phyloP scores from a whole-genome alignment of 78 protist genomes.

The Dictyostelium firmibasis region DNA sequence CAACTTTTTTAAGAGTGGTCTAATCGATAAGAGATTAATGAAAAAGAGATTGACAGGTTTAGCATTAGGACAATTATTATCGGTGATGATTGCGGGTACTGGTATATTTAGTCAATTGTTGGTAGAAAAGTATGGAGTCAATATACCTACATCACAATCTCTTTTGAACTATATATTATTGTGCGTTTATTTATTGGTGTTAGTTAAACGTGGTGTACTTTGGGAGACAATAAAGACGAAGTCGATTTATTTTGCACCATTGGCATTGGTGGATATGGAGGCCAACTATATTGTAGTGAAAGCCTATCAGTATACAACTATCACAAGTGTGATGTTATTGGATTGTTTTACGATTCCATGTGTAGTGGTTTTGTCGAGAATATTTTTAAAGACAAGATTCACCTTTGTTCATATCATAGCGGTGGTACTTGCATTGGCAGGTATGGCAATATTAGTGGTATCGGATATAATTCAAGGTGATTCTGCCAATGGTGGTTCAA shows the following conservation, averaged over 20 bases:
- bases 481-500: slow-evolving; percentile 32
- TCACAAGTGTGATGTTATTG: slow-evolving; percentile 77
- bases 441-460: slow-evolving; percentile 66
- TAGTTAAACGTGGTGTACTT: slow-evolving; percentile 23
- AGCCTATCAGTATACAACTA: slow-evolving; percentile 87
- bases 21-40: slow-evolving; percentile 33
- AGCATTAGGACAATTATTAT: slow-evolving; percentile 82
- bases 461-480: slow-evolving; percentile 74
- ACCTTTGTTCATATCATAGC: slow-evolving; percentile 75
- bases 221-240: slow-evolving; percentile 64
- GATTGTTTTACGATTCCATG: slow-evolving; percentile 89
- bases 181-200: slow-evolving; percentile 27
- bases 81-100: slow-evolving; percentile 79
- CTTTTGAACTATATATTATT: slow-evolving; percentile 75
- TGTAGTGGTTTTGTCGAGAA: slow-evolving; percentile 75
- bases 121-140: slow-evolving; percentile 21
- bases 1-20: slow-evolving; percentile 15
- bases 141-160: slow-evolving; percentile 82
- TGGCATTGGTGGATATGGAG: slow-evolving; percentile 90
- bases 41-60: slow-evolving; percentile 46
- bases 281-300: slow-evolving; percentile 85
- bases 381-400: slow-evolving; percentile 68
- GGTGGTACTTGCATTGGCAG: slow-evolving; percentile 65
- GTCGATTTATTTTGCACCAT: slow-evolving; percentile 14
- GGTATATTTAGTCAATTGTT: slow-evolving; percentile 79